Percentiles rank a stretch among this genome's conserved stretches.
phyloP scores from a whole-genome alignment of 192 early-diverging fungal species.

The Backusella tarrabulga region DNA sequence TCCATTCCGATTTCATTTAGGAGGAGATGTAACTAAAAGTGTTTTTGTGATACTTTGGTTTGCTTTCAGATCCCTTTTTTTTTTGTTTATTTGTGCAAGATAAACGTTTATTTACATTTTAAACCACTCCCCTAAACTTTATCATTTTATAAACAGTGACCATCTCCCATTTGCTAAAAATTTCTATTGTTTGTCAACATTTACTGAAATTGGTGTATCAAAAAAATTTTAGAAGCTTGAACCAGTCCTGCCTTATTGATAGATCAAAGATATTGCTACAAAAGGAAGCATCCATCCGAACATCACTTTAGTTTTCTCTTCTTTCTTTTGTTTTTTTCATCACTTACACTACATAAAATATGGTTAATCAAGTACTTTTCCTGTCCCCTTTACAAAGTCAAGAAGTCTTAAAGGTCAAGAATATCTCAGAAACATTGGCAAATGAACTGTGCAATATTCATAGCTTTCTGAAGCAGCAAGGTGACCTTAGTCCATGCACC shows the following conservation, averaged over 20 bases:
- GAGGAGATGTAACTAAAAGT: neutral
- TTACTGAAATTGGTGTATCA: neutral
- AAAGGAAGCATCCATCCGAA: neutral
- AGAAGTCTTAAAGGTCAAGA: neutral
- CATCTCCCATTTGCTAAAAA: neutral
- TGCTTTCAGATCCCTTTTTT: neutral
- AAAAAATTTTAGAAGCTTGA: neutral
- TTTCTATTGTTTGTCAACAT: neutral
- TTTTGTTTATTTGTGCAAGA: neutral
- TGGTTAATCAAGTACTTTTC: neutral
- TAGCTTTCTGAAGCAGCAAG: neutral
- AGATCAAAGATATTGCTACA: neutral
- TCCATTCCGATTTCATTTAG: neutral
- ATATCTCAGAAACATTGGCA: neutral
- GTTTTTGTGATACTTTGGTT: neutral
- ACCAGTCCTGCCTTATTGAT: neutral
- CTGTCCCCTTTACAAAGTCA: neutral
- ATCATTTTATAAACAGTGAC: neutral
- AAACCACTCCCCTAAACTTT: neutral
- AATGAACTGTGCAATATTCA: neutral
- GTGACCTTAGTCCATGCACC: neutral
- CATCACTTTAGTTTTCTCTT: neutral
- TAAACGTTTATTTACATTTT: neutral
- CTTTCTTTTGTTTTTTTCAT: neutral
- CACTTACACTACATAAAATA: neutral